Conservation (phyloP, 768 basidiomycete species). For the Asterophora lycoperdoides region DNA sequence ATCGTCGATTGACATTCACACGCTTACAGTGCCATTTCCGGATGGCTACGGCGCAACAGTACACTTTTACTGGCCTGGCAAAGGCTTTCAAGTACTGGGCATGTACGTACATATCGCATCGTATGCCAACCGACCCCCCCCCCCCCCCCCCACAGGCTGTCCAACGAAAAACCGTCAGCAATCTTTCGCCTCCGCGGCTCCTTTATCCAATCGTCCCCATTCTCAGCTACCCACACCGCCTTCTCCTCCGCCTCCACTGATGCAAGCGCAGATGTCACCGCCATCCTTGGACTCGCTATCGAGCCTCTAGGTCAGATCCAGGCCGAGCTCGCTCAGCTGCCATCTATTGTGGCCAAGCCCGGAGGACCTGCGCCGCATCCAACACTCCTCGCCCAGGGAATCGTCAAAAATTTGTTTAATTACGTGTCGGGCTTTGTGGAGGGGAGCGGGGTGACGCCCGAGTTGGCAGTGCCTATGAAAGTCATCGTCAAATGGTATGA, state of each 20-base stretch:
- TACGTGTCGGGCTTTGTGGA: slow-evolving; percentile 66
- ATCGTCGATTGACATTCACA: not conserved
- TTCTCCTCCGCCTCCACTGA: slow-evolving; percentile 32
- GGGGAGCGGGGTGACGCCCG: slow-evolving; percentile 38
- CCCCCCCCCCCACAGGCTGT: slow-evolving; percentile 51
- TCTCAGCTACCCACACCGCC: slow-evolving; percentile 31
- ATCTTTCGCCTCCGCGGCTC: slow-evolving; percentile 79
- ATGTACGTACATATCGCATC: slow-evolving; percentile 49
- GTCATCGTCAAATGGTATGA: slow-evolving; percentile 72
- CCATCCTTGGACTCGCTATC: slow-evolving; percentile 74
- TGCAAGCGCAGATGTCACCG: slow-evolving; percentile 53
- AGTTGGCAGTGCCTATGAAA: slow-evolving; percentile 57
- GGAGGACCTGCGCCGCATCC: slow-evolving; percentile 37
- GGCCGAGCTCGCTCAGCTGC: slow-evolving; percentile 49
- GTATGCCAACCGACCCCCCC: not conserved
- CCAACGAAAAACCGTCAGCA: slow-evolving; percentile 86
- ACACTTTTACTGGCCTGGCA: slow-evolving; percentile 83
- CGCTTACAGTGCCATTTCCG: slow-evolving; percentile 62
- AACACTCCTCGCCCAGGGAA: slow-evolving; percentile 56
- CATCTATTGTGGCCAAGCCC: slow-evolving; percentile 25
- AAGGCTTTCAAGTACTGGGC: slow-evolving; percentile 81
- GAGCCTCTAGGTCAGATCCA: slow-evolving; percentile 67
- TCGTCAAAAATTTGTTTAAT: slow-evolving; percentile 73
- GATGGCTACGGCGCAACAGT: slow-evolving; percentile 82
- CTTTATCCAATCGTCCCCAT: slow-evolving; percentile 38